Conservation (phyloP, 345 rosid genomes). For the Cardamine resedifolia region DNA sequence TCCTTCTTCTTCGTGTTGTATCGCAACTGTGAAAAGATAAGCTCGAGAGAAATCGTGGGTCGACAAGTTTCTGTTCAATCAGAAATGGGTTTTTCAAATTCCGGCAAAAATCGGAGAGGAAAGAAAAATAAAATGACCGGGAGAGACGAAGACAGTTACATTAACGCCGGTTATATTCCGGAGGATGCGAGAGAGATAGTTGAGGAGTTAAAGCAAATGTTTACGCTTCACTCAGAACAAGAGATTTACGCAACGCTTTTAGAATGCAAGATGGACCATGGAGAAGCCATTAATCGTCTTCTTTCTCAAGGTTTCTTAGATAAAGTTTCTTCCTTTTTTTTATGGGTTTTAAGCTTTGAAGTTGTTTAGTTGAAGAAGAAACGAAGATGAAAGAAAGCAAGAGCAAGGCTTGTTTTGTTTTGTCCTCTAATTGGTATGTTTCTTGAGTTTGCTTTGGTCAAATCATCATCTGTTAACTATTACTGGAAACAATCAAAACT, state of each 20-base stretch:
- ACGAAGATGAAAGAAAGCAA: not conserved
- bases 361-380: not conserved
- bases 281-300: slow-evolving; percentile 73
- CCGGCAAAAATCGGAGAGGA: slow-evolving; percentile 40
- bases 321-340: not conserved
- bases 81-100: slow-evolving; percentile 35
- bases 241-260: slow-evolving; percentile 83
- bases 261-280: slow-evolving; percentile 73
- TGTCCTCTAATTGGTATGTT: not conserved
- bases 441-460: not conserved
- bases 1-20: slow-evolving; percentile 13
- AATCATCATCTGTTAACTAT: not conserved
- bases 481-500: not conserved
- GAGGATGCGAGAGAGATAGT: slow-evolving; percentile 51
- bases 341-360: slow-evolving; percentile 13
- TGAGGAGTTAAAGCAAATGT: slow-evolving; percentile 68
- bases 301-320: slow-evolving; percentile 68
- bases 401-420: not conserved
- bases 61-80: slow-evolving; percentile 36
- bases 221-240: slow-evolving; percentile 49
- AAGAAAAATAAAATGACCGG: slow-evolving; percentile 29
- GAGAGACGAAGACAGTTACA: slow-evolving; percentile 35
- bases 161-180: slow-evolving; percentile 43
- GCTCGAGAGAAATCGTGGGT: not conserved
- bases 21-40: slow-evolving; percentile 2